Percentiles rank a stretch among this genome's conserved stretches.
These are phyloP conservation scores for Ceratocystis papillata DNA, from an alignment of 2,329 filamentous ascomycete species.

Conservation along the genomic window DNA sequence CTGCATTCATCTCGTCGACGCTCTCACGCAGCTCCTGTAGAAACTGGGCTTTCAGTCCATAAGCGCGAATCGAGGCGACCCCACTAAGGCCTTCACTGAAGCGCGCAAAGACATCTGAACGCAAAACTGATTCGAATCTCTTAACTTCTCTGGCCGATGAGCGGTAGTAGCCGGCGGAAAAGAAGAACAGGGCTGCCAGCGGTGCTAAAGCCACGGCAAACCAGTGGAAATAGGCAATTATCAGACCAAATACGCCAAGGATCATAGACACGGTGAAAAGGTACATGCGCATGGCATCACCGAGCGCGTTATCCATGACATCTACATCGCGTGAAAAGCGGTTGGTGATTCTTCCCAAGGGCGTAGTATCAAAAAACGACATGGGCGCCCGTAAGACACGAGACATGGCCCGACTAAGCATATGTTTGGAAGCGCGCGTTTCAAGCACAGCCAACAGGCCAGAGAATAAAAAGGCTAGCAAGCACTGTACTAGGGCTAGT, in stretches of 20 bases:
- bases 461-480: constrained; percentile 72
- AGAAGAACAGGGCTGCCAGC: constrained; percentile 64
- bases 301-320: constrained; percentile 88
- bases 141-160: constrained; percentile 89
- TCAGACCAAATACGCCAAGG: constrained; percentile 70
- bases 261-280: constrained; percentile 77
- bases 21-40: constrained; percentile 55
- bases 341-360: constrained; percentile 88
- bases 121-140: constrained; percentile 79
- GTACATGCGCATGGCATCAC: constrained; percentile 87
- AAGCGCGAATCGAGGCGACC: constrained; percentile 76
- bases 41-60: constrained; percentile 70
- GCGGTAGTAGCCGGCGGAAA: constrained; percentile 79
- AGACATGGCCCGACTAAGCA: constrained; percentile 70
- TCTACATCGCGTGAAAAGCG: constrained; percentile 93
- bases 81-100: constrained; percentile 83
- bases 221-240: constrained; percentile 92
- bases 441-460: constrained; percentile 66
- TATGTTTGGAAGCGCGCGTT: constrained; percentile 68
- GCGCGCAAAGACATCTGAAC: constrained; percentile 78
- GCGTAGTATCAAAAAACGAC: constrained; percentile 96
- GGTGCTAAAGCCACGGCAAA: constrained; percentile 55
- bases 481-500: constrained; percentile 58
- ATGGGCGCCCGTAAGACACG: constrained; percentile 62
- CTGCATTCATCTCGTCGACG: constrained; percentile 85